A percentile compares a stretch with the other conserved stretches of the same genome.
Evolutionary conservation across 164 flowering plant genomes (phyloP).

Genomic region (Macadamia integrifolia): DNA sequence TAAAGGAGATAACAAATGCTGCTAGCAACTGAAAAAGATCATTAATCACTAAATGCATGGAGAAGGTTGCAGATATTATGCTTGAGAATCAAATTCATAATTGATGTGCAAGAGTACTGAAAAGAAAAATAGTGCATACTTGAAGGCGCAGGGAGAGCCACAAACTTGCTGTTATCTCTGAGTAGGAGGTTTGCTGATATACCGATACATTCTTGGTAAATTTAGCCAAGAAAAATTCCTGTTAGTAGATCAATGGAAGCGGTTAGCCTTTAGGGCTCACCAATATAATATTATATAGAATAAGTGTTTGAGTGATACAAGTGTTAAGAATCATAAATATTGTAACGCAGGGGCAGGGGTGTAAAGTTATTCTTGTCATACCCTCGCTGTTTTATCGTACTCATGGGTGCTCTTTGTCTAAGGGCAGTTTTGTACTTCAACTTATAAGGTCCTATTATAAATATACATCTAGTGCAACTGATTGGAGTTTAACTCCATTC

Average conservation of each 20-base stretch:
- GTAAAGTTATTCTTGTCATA: too few relatives aligned
- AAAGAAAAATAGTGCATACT: slow-evolving; percentile 27
- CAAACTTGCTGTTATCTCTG: slow-evolving; percentile 74
- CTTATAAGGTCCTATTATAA: too few relatives aligned
- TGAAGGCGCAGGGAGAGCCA: slow-evolving; percentile 99
- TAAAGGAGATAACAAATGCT: slow-evolving; percentile 68
- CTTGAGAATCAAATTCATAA: neutral
- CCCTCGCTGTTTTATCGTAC: too few relatives aligned
- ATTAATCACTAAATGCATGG: slow-evolving; percentile 12
- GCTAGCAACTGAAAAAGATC: slow-evolving; percentile 61
- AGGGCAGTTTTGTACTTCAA: too few relatives aligned
- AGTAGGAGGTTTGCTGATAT: slow-evolving; percentile 74
- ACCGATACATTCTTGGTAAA: slow-evolving; percentile 48
- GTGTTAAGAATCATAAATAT: too few relatives aligned
- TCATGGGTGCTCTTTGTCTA: too few relatives aligned
- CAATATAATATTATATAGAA: too few relatives aligned
- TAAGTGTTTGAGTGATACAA: too few relatives aligned
- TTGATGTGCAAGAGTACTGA: neutral
- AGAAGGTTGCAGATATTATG: neutral
- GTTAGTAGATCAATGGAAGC: slow-evolving; percentile 13
- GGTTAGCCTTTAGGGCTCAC: too few relatives aligned
- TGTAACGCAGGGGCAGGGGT: too few relatives aligned
- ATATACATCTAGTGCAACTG: too few relatives aligned
- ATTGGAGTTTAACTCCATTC: too few relatives aligned
- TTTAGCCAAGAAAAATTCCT: slow-evolving; percentile 58